phyloP scores from a whole-genome alignment of 208 protist genomes.

The Entamoeba histolytica region DNA sequence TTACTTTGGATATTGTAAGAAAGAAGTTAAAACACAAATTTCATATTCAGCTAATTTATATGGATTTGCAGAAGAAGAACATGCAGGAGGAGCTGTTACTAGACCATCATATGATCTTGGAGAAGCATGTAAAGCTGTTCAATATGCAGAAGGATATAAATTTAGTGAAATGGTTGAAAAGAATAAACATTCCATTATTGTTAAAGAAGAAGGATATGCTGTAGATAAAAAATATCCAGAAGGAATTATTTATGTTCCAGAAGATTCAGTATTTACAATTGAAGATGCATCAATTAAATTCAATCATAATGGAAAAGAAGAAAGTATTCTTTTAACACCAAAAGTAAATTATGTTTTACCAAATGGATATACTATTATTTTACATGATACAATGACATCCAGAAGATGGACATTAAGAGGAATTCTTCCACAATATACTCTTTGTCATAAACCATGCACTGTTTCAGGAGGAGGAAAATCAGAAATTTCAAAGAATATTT shows the following conservation, averaged over 20 bases:
- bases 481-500: slow-evolving; percentile 30
- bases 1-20: slow-evolving; percentile 41
- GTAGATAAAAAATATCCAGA: slow-evolving; percentile 18
- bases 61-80: slow-evolving; percentile 31
- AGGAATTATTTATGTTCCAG: slow-evolving; percentile 24
- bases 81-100: slow-evolving; percentile 26
- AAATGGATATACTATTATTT: slow-evolving; percentile 24
- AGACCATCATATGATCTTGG: slow-evolving; percentile 22
- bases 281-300: neutral
- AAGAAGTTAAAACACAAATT: slow-evolving; percentile 35
- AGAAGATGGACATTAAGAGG: slow-evolving; percentile 19
- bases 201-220: slow-evolving; percentile 14
- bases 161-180: neutral
- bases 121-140: neutral
- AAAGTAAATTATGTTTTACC: slow-evolving; percentile 26
- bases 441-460: slow-evolving; percentile 23
- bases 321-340: slow-evolving; percentile 8
- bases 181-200: neutral
- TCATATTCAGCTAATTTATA: slow-evolving; percentile 28
- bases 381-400: slow-evolving; percentile 1
- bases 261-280: slow-evolving; percentile 19
- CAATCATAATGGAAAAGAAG: neutral
- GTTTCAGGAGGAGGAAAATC: slow-evolving; percentile 35
- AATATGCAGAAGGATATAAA: neutral
- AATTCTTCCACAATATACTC: neutral